Evolutionary conservation across 805 yeast species (phyloP).

Genomic region (Wickerhamiella spandovensis): DNA sequence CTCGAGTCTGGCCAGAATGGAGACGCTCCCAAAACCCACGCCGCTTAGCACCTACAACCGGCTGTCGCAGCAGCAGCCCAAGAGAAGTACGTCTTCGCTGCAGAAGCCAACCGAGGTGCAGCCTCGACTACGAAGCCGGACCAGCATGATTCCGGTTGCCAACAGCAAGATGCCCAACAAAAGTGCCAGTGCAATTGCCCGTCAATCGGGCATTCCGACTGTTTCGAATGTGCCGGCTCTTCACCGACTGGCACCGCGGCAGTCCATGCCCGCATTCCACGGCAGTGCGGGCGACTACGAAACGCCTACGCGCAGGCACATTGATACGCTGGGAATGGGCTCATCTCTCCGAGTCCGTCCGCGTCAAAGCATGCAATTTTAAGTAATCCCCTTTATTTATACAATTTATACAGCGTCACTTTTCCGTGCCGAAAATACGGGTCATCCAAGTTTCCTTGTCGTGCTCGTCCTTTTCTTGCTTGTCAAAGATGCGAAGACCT

Average conservation of each 20-base stretch:
- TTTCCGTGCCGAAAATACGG: slow-evolving; percentile 32
- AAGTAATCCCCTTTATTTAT: not conserved
- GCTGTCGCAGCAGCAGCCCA: not conserved
- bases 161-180: not conserved
- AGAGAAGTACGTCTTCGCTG: not conserved
- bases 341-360: not conserved
- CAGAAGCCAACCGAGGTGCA: not conserved
- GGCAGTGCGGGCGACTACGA: not conserved
- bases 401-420: slow-evolving; percentile 2
- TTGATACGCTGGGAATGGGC: not conserved
- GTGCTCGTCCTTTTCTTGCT: slow-evolving; percentile 28
- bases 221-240: not conserved
- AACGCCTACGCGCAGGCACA: not conserved
- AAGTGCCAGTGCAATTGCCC: not conserved
- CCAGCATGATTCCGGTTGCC: not conserved
- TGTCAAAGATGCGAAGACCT: slow-evolving; percentile 30
- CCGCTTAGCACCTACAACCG: not conserved
- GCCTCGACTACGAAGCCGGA: not conserved
- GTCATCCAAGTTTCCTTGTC: slow-evolving; percentile 31
- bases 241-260: not conserved
- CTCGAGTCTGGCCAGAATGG: not conserved
- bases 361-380: not conserved
- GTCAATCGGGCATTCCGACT: not conserved
- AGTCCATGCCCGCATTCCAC: not conserved
- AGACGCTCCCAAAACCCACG: not conserved